phyloP scores from a whole-genome alignment of 2,329 filamentous ascomycete genomes.

The Colletotrichum melonis region DNA sequence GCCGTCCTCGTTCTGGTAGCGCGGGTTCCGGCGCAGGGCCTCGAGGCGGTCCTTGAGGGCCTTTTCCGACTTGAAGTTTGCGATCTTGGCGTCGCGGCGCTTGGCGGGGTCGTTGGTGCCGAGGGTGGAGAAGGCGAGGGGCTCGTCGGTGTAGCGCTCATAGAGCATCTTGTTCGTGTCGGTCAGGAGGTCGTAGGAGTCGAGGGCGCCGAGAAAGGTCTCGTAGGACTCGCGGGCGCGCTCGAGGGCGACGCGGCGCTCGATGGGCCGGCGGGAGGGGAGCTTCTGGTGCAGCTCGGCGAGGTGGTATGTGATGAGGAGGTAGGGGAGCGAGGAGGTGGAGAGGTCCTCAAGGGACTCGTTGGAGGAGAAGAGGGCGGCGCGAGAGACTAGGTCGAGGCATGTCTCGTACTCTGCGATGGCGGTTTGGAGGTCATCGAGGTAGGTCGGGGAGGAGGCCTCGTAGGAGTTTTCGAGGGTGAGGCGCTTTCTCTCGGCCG shows the following conservation, averaged over 20 bases:
- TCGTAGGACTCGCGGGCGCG: conserved; percentile 79
- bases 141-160: conserved; percentile 78
- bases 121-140: conserved; percentile 78
- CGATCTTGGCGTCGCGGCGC: conserved; percentile 85
- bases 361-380: conserved; percentile 91
- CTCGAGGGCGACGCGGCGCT: conserved; percentile 72
- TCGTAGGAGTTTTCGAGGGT: conserved; percentile 74
- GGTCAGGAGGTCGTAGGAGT: conserved; percentile 81
- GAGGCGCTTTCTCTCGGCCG: conserved; percentile 62
- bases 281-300: conserved; percentile 83
- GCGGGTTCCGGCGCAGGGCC: conserved; percentile 55
- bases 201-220: conserved; percentile 79
- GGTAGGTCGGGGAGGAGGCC: conserved; percentile 71
- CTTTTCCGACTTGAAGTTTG: conserved; percentile 86
- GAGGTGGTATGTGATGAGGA: conserved; percentile 81
- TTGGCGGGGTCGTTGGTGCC: conserved; percentile 68
- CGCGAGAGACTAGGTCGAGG: conserved; percentile 72
- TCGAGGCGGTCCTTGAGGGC: conserved; percentile 86
- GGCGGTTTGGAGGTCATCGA: conserved; percentile 73
- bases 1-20: conserved; percentile 70
- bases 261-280: conserved; percentile 60
- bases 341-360: conserved; percentile 88
- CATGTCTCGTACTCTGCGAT: conserved; percentile 81
- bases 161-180: conserved; percentile 75
- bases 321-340: conserved; percentile 86